Conservation (phyloP, 2,329 filamentous ascomycete genomes). For the Fusarium tjaetaba region DNA sequence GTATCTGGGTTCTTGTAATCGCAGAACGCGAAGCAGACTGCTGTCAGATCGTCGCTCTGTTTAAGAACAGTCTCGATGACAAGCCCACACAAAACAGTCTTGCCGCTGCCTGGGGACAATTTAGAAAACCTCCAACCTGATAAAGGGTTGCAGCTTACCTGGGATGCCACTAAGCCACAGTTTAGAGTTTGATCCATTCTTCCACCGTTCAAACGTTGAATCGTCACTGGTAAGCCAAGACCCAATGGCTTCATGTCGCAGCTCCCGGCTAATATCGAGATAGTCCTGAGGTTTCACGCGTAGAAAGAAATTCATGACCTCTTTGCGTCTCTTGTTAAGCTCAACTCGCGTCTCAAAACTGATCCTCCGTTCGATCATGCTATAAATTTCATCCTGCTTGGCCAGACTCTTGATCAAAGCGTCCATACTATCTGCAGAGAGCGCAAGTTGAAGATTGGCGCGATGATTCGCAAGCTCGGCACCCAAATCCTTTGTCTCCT, state of each 20-base stretch:
- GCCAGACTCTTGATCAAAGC: neutral
- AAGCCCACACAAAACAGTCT: neutral
- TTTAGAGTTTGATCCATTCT: neutral
- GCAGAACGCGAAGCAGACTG: conserved; percentile 3
- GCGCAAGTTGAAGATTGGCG: neutral
- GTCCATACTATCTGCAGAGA: neutral
- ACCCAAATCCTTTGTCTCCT: neutral
- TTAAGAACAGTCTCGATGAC: neutral
- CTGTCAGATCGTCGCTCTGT: neutral
- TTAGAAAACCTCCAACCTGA: too few species aligned
- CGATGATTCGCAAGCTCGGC: neutral
- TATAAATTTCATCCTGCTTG: neutral
- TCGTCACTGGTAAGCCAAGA: neutral
- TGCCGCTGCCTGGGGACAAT: too few species aligned
- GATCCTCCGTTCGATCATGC: neutral
- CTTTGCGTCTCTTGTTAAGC: neutral
- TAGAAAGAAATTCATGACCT: neutral
- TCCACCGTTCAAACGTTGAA: neutral
- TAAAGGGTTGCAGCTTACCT: neutral
- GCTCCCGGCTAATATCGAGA: neutral
- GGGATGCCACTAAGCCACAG: neutral
- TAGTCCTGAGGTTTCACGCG: neutral
- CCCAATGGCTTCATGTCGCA: neutral
- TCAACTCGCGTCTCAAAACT: neutral
- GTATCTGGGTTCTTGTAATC: conserved; percentile 5